Base-by-base conservation (phyloP, 352 stramenopile species). In the Pythium brachiatum region DNA sequence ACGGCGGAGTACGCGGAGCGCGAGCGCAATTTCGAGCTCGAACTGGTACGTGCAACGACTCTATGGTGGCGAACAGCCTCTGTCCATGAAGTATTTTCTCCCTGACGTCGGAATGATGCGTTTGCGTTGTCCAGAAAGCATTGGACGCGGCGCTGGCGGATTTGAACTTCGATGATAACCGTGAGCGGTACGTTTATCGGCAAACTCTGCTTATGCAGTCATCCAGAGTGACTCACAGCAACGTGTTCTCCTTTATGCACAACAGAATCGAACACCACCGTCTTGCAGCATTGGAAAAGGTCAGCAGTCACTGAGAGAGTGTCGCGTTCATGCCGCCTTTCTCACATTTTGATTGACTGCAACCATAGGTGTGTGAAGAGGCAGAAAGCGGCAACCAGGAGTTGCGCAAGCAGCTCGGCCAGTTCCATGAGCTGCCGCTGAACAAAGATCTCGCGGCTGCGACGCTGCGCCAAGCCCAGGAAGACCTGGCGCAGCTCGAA, bases 401-500 rank as follows among this genome's bases (percentile, higher is more conserved):
- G 5, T 62, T 84, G 13, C 60, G 52, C 7, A 57, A 72, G 7
- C 63, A 78, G 51, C 47, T 84, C 47, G 44, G n/a, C 2, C 34
- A n/a, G 8, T 84, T 72, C 53, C 71, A 84, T 47, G 69, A 66
- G 5, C 54, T 84, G 7, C 72, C 76, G 21, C 59, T 84, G 1
- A 57, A 69, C 58, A 75, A 74, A 56, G 66, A 81, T 18, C 50
- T 72, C n/a, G 76, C 73, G 2, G 66, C 66, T 26, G 68, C 70
- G 34, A 64, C 70, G 11, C 64, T 84, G 34, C 50, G 62, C 7
- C 59, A 76, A 13, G 71, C 72, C 2, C 62, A 72, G 41, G 57
- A 66, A 25, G 71, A 80, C 50, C 65, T 84, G 27, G 61, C 68
- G 60, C 69, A 55, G 13, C 66, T 84, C 20, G 73, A 84, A 59